phyloP scores from a whole-genome alignment of 352 stramenopile genomes.

The Globisporangium lucens region DNA sequence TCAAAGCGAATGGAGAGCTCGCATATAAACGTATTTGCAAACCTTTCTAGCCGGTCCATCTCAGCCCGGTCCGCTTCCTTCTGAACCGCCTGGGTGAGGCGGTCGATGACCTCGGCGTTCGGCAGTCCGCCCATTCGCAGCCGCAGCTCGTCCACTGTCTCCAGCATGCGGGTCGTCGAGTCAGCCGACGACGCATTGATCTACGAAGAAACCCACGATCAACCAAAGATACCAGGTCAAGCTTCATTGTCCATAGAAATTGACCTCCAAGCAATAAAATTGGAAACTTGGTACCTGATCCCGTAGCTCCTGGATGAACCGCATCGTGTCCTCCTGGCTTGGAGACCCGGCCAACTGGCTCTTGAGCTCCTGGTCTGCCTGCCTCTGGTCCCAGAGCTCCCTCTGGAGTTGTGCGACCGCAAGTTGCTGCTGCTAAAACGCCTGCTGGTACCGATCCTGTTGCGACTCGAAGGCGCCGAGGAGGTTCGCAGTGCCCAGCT shows the following conservation, averaged over 20 bases:
- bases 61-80: constrained; percentile 54
- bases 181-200: constrained; percentile 36
- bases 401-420: constrained; percentile 42
- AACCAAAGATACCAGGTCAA: no score
- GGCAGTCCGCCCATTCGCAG: constrained; percentile 44
- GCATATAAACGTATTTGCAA: no score
- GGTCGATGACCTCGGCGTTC: constrained; percentile 44
- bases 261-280: not conserved
- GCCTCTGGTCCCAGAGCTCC: constrained; percentile 40
- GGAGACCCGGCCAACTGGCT: constrained; percentile 45
- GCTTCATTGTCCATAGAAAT: not conserved
- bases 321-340: constrained; percentile 63
- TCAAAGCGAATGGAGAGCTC: no score
- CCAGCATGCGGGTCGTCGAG: constrained; percentile 39
- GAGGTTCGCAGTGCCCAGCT: constrained; percentile 54
- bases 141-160: constrained; percentile 51
- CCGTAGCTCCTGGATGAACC: constrained; percentile 43
- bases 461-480: constrained; percentile 54
- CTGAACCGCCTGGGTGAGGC: constrained; percentile 36
- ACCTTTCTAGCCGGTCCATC: constrained; percentile 46
- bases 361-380: constrained; percentile 41
- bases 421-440: constrained; percentile 33
- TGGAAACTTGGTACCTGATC: constrained; percentile 40
- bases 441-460: constrained; percentile 43
- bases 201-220: constrained; percentile 15